Conservation (phyloP, 768 basidiomycete genomes). For the Boletus vinaceobasis region DNA sequence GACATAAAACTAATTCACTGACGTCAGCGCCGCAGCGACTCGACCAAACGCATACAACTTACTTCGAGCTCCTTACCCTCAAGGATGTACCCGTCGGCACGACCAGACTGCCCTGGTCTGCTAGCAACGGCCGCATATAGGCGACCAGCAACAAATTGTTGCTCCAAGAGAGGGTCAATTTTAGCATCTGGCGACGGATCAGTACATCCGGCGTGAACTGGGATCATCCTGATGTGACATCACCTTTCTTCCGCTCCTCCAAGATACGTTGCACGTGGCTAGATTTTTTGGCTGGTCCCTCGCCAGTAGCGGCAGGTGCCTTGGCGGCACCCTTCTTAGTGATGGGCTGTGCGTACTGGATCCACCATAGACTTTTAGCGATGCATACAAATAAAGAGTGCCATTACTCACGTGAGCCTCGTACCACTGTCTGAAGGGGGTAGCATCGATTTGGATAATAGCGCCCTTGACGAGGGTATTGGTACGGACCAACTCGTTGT, state of each 20-base stretch:
- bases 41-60: constrained; percentile 13
- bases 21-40: constrained; percentile 20
- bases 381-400: not conserved
- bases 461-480: constrained; percentile 98
- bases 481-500: constrained; percentile 99
- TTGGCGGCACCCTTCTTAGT: constrained; percentile 78
- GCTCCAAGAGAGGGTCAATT: constrained; percentile 84
- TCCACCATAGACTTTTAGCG: constrained; percentile 2
- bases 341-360: constrained; percentile 90
- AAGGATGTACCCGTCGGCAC: constrained; percentile 94
- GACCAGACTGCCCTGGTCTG: constrained; percentile 95
- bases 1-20: constrained; percentile 74
- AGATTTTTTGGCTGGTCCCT: constrained; percentile 76
- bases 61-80: constrained; percentile 99
- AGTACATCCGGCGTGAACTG: constrained; percentile 7
- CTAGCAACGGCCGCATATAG: constrained; percentile 91
- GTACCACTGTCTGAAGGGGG: constrained; percentile 99
- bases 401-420: constrained; percentile 82
- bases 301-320: constrained; percentile 41
- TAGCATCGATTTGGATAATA: constrained; percentile 96
- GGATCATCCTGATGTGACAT: constrained; percentile 16
- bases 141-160: constrained; percentile 91
- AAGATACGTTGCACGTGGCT: constrained; percentile 85
- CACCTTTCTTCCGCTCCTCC: constrained; percentile 90
- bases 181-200: constrained; percentile 64